These are phyloP conservation scores for Fusarium temperatum DNA, from an alignment of 2,329 filamentous ascomycete genomes.

Conservation along the genomic window DNA sequence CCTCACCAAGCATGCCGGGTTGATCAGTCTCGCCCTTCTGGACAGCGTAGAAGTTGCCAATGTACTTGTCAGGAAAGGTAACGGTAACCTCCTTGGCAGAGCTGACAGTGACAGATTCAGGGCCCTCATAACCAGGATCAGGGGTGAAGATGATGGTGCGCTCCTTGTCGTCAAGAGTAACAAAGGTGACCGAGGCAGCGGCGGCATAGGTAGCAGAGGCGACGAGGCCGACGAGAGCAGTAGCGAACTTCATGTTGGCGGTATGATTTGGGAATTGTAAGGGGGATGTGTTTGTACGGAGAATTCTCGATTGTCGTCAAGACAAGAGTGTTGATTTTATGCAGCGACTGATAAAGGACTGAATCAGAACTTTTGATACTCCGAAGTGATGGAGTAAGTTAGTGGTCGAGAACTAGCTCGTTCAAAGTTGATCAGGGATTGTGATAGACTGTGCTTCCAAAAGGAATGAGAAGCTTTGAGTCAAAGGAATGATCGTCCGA, in stretches of 20 bases:
- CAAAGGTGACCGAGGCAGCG: conserved; percentile 65
- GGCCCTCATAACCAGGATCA: conserved; percentile 48
- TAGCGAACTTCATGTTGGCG: conserved; percentile 64
- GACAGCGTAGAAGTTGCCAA: conserved; percentile 62
- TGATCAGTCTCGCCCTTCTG: conserved; percentile 53
- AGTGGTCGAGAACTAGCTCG: conserved; percentile 43
- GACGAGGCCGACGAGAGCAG: conserved; percentile 54
- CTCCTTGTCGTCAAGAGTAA: conserved; percentile 62
- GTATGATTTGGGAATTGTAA: conserved; percentile 26
- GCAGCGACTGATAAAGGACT: conserved; percentile 39
- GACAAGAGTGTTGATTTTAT: conserved; percentile 34
- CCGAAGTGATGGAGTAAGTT: conserved; percentile 17
- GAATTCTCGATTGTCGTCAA: conserved; percentile 41
- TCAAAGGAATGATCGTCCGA: conserved; percentile 45
- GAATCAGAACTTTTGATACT: conserved; percentile 33
- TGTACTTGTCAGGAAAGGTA: conserved; percentile 55
- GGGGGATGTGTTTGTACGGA: conserved; percentile 6
- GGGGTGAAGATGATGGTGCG: conserved; percentile 63
- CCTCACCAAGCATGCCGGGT: conserved; percentile 63
- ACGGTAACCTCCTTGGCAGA: conserved; percentile 52
- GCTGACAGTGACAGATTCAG: conserved; percentile 53
- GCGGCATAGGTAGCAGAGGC: conserved; percentile 54
- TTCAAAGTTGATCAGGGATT: conserved; percentile 32
- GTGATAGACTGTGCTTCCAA: conserved; percentile 42
- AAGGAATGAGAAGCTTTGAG: conserved; percentile 46